Conservation (phyloP, 2,329 filamentous ascomycete genomes). For the Arthrobotrys iridis region DNA sequence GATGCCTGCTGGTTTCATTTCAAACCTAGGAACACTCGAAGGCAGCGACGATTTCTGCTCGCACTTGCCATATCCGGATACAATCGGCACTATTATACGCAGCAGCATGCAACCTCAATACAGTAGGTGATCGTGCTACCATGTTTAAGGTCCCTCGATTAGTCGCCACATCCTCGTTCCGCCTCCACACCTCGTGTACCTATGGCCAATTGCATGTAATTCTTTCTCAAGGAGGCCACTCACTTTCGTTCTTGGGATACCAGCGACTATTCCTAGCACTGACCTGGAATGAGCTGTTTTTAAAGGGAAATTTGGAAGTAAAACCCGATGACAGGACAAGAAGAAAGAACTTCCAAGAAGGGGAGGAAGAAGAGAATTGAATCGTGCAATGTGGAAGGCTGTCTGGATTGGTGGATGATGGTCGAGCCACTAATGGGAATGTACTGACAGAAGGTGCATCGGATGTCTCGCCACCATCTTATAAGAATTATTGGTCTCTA, state of each 20-base stretch:
- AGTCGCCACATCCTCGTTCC: conserved; percentile 27
- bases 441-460: not conserved
- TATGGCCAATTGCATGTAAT: conserved; percentile 2
- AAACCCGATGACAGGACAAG: not conserved
- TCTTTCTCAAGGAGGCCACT: not conserved
- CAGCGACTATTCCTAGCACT: not conserved
- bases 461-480: conserved; percentile 40
- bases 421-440: not conserved
- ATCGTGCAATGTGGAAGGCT: conserved; percentile 32
- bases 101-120: conserved; percentile 13
- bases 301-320: not conserved
- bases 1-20: not conserved
- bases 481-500: not conserved
- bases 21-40: conserved; percentile 14
- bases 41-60: conserved; percentile 26
- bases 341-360: conserved; percentile 23
- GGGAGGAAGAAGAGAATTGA: not conserved
- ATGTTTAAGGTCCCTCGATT: conserved; percentile 2
- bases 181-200: conserved; percentile 1
- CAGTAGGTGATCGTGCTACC: conserved; percentile 28
- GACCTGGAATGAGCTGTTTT: conserved; percentile 44
- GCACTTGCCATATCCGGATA: conserved; percentile 43
- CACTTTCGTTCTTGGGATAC: conserved; percentile 31
- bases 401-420: not conserved
- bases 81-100: conserved; percentile 33